Base-by-base conservation (phyloP, 140 eudicot genomes). In the Senecio squalidus region DNA sequence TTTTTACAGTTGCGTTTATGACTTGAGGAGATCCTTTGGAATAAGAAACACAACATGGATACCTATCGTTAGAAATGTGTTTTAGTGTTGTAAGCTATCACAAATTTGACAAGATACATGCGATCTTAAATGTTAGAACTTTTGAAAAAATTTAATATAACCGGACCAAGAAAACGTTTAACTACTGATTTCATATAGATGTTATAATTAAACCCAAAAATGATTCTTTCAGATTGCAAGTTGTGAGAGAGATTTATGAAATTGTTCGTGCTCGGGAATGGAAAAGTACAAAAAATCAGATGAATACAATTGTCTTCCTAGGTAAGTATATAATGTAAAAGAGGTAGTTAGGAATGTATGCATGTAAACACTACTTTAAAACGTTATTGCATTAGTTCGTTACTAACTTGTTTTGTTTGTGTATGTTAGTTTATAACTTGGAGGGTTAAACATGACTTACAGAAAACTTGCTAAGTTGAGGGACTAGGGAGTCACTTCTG, bases 11-110 rank as follows among this genome's bases (percentile, higher is more conserved):
- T 78, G 55, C 82, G 94, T 38, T 51, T 76, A 58, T 91, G 94
- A 94, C 80, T 91, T 39, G 98, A 86, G 72, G 95, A 85, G 52
- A 78, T 85, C 43, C 84, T 90, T 43, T 90, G 95, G 97, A 94
- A 90, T 58, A 86, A 86, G 71, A 91, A 83, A 69, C 60, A 78
- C 52, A 77, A 77, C 54, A 86, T 91, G 96, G 98, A 91, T 71
- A 79, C 83, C 22, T 91, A 91, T 64, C 86, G 96, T 9, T 91
- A 96, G 78, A 91, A 86, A 76, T 95, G 96, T 16, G 82, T 91
- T 74, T 59, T 91, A 91, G 55, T 66, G 70, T 83, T n/a, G 44
- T 36, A 9, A 71, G 78, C 58, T 91, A 94, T 4, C 94, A 91
- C 74, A 84, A 91, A 59, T 86, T 91, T 48, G 83, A 83, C 36